A percentile compares a stretch with the other conserved stretches of the same genome.
These are phyloP conservation scores for Mycena sanguinolenta DNA, from an alignment of 768 basidiomycete species.

Conservation along the genomic window DNA sequence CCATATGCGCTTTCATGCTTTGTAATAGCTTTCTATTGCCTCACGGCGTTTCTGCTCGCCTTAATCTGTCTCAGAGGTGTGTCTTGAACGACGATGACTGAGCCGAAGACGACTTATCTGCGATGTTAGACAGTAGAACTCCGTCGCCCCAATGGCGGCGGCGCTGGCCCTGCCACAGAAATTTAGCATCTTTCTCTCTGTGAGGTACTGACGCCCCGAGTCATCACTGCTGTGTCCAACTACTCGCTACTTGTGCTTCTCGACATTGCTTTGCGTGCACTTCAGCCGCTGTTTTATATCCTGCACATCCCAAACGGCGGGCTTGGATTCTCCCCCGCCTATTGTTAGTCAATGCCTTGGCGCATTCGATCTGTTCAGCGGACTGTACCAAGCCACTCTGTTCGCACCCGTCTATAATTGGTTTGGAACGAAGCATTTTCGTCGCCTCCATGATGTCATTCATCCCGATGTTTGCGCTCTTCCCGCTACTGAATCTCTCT, in stretches of 20 bases:
- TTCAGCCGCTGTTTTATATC: constrained; percentile 1
- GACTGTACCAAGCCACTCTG: neutral
- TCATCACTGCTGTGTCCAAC: constrained; percentile 1
- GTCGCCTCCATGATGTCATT: neutral
- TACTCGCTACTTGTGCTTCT: constrained; percentile 1
- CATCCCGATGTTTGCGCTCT: constrained; percentile 10
- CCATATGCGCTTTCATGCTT: constrained; percentile 6
- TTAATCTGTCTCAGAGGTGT: neutral
- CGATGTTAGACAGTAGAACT: neutral
- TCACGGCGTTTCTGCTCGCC: neutral
- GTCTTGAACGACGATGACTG: neutral
- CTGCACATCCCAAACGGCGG: neutral
- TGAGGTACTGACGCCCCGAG: neutral
- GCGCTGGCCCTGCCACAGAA: neutral
- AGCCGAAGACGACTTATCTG: neutral
- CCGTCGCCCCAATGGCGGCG: neutral
- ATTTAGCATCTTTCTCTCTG: constrained; percentile 1
- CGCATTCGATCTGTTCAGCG: constrained; percentile 4
- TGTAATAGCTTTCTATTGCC: constrained; percentile 1
- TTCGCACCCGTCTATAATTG: constrained; percentile 2
- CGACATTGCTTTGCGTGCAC: neutral
- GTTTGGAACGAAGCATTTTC: constrained; percentile 3
- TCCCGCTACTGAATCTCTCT: constrained; percentile 1
- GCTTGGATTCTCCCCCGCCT: neutral
- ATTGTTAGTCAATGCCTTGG: constrained; percentile 2